Conservation (phyloP, 257 asterid genomes). For the Dorcoceras hygrometricum region DNA sequence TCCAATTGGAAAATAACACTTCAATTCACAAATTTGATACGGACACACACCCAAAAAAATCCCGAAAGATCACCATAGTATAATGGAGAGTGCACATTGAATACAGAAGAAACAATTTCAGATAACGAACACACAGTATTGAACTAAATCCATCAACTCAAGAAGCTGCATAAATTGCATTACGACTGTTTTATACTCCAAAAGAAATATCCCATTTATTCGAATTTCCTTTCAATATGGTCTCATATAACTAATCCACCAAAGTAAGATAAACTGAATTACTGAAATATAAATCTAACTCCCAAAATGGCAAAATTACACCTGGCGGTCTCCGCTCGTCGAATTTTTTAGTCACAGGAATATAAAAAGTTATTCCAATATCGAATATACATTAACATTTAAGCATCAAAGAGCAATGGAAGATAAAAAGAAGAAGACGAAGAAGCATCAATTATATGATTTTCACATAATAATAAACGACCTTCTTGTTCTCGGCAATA, state of each 20-base stretch:
- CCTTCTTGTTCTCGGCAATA: slow-evolving; percentile 78
- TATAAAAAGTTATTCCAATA: no score
- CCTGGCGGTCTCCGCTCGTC: not conserved
- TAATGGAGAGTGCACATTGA: not conserved
- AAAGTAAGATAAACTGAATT: not conserved
- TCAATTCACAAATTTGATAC: not conserved
- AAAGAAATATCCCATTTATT: not conserved
- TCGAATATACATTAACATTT: no score
- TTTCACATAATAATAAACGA: slow-evolving; percentile 15
- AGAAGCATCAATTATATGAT: slow-evolving; percentile 6
- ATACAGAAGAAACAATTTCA: not conserved
- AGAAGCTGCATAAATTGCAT: not conserved
- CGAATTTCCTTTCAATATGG: not conserved
- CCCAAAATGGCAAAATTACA: not conserved
- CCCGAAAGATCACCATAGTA: not conserved
- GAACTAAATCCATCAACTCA: not conserved
- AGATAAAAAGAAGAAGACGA: not conserved
- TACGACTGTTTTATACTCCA: not conserved
- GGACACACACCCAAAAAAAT: not conserved
- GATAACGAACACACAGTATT: not conserved
- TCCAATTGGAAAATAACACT: not conserved
- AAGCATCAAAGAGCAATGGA: not conserved
- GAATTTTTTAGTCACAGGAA: not conserved
- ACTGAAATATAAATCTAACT: not conserved
- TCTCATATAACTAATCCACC: not conserved